Base-by-base conservation (phyloP, 768 basidiomycete species). In the Russula emetica region DNA sequence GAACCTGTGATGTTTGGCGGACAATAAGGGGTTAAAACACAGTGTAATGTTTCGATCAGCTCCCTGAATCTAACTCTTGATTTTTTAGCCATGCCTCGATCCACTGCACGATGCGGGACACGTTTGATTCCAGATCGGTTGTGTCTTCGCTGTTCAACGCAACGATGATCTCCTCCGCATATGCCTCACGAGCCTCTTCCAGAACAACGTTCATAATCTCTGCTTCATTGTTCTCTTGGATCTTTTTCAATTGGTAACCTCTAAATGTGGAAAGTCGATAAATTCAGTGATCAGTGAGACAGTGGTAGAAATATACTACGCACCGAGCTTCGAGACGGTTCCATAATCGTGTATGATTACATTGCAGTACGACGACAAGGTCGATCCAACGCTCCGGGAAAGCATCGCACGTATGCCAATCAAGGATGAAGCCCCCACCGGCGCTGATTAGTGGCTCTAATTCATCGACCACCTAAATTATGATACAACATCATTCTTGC, bases 381-480 rank as follows among this genome's bases (percentile, higher is more conserved):
- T 99, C 97, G 26, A 90, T 81, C 97, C 97, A 98, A 61, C 96
- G 84, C 75, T 99, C 94, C 0, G 97, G 97, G 69, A 95, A 99
- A 40, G 86, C 75, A 66, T 94, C 94, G 75, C 92, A 94, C 24
- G 90, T 90, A 72, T 97, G 94, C 92, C 94, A 96, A 75, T 97
- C 94, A 32, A 97, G 85, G 60, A 97, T 85, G 66, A 94, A 76
- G 18, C 63, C 63, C 20, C 92, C 92, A 10, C 93, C 94, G 50
- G 76, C 77, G 0, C 81, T 75, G 0, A 82, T 83, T 30, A 89
- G 70, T 0, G 86, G 82, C 73, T 97, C 94, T 28, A 98, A 79
- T 72, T 93, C 89, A 71, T 98, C 94, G 24, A 98, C 76, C 30
- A 97, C 78, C 94, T 97, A 70, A 66, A 20, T 60, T 51, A 34